Evolutionary conservation across 2,329 filamentous ascomycete species (phyloP).

Genomic region (Clarireedia homoeocarpa): DNA sequence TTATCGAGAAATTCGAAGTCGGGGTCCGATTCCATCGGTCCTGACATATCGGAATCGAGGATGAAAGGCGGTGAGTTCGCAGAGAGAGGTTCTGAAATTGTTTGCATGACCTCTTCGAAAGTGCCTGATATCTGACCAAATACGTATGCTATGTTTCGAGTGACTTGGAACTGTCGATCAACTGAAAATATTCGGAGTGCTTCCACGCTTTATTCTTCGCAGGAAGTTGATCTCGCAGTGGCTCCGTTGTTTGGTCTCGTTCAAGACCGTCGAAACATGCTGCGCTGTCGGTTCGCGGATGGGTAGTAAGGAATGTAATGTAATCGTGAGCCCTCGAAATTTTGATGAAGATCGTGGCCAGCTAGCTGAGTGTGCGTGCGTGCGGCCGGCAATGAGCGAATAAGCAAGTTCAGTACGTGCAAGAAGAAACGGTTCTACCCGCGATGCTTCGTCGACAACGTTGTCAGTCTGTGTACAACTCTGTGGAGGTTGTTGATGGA

Average conservation of each 20-base stretch:
- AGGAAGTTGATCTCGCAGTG: neutral
- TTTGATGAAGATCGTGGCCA: slow-evolving; percentile 1
- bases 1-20: slow-evolving; percentile 33
- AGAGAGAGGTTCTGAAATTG: slow-evolving; percentile 22
- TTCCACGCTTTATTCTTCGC: neutral
- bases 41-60: slow-evolving; percentile 31
- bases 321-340: neutral
- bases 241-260: neutral
- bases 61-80: slow-evolving; percentile 29
- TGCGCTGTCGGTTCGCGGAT: neutral
- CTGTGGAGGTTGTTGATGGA: too few relatives aligned
- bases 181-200: neutral
- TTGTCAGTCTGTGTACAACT: neutral
- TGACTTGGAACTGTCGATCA: neutral
- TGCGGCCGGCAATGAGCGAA: neutral
- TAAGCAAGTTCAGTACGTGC: neutral
- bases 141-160: neutral
- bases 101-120: slow-evolving; percentile 20
- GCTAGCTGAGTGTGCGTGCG: neutral
- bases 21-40: slow-evolving; percentile 25
- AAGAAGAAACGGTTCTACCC: neutral
- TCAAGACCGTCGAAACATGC: neutral
- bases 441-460: too few relatives aligned
- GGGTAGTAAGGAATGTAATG: neutral
- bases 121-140: slow-evolving; percentile 1